Percentiles rank a stretch among this genome's conserved stretches.
Evolutionary conservation across 1,139 yeast species (phyloP).

Genomic region (Ogataea hybrid): DNA sequence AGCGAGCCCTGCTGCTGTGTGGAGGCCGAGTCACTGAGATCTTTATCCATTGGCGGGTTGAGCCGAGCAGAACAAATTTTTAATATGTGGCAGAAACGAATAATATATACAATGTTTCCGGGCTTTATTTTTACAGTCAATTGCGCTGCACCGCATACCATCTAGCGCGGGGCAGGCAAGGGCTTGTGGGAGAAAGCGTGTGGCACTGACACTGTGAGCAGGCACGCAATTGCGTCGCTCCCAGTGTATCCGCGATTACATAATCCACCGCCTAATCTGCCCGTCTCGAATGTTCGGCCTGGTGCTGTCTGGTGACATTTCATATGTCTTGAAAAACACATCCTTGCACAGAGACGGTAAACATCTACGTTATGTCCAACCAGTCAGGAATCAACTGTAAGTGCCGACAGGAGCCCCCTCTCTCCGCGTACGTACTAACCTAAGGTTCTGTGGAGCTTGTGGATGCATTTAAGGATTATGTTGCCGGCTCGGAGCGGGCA

Average conservation of each 20-base stretch:
- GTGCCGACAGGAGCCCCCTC: constrained; percentile 26
- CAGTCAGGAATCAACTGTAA: constrained; percentile 68
- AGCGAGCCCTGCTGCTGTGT: constrained; percentile 15
- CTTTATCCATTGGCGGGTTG: constrained; percentile 12
- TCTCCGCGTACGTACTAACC: constrained; percentile 28
- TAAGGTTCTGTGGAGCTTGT: constrained; percentile 47
- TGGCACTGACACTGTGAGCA: no score
- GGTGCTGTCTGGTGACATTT: not conserved
- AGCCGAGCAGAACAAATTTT: constrained; percentile 7
- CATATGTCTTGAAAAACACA: no score
- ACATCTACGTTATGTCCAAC: constrained; percentile 49
- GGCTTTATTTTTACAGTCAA: no score
- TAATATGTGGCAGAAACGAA: constrained; percentile 10
- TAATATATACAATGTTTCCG: not conserved
- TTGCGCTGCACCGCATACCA: no score
- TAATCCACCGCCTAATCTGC: not conserved
- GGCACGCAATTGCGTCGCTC: no score
- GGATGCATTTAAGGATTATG: constrained; percentile 40
- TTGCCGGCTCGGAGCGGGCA: constrained; percentile 31
- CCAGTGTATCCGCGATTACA: no score
- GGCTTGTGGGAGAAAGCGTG: no score
- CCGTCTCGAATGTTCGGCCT: not conserved
- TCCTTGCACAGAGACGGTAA: constrained; percentile 1
- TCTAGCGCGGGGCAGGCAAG: no score
- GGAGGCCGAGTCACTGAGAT: constrained; percentile 17